phyloP scores from a whole-genome alignment of 768 basidiomycete genomes.

The Collybiopsis confluens region DNA sequence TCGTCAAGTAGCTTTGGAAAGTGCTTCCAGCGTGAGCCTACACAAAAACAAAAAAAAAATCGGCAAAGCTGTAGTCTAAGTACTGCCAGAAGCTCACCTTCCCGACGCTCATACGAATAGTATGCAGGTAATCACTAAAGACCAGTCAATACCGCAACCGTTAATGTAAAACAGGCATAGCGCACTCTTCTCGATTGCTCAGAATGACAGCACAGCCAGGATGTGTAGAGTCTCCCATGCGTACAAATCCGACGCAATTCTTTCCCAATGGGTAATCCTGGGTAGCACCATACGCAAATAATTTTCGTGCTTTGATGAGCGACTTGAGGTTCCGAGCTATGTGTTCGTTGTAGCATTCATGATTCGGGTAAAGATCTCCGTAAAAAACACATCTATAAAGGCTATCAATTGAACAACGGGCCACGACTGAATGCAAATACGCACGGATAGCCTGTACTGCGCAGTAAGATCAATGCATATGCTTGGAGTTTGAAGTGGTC shows the following conservation, averaged over 20 bases:
- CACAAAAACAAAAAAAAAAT: conserved; percentile 5
- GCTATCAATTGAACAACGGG: neutral
- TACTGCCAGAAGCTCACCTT: conserved; percentile 20
- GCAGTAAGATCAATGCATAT: conserved; percentile 75
- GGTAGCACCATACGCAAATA: conserved; percentile 61
- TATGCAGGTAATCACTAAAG: conserved; percentile 29
- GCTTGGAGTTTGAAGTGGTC: conserved; percentile 75
- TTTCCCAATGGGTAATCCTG: conserved; percentile 54
- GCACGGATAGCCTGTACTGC: conserved; percentile 69
- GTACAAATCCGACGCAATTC: conserved; percentile 76
- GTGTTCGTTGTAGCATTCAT: conserved; percentile 56
- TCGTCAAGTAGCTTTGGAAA: conserved; percentile 48
- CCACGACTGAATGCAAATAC: conserved; percentile 21
- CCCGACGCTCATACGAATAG: conserved; percentile 70
- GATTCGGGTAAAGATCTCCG: conserved; percentile 74
- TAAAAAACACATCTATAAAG: conserved; percentile 76
- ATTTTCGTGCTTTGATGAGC: conserved; percentile 59
- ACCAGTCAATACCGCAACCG: neutral
- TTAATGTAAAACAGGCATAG: neutral
- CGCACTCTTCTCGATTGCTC: conserved; percentile 52
- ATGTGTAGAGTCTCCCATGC: conserved; percentile 51
- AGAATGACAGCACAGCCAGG: conserved; percentile 68
- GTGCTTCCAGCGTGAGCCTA: conserved; percentile 32
- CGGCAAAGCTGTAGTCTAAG: neutral
- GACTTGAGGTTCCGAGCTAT: conserved; percentile 46